These are phyloP conservation scores for Chalciporus piperatus DNA, from an alignment of 768 basidiomycete genomes.

Conservation along the genomic window DNA sequence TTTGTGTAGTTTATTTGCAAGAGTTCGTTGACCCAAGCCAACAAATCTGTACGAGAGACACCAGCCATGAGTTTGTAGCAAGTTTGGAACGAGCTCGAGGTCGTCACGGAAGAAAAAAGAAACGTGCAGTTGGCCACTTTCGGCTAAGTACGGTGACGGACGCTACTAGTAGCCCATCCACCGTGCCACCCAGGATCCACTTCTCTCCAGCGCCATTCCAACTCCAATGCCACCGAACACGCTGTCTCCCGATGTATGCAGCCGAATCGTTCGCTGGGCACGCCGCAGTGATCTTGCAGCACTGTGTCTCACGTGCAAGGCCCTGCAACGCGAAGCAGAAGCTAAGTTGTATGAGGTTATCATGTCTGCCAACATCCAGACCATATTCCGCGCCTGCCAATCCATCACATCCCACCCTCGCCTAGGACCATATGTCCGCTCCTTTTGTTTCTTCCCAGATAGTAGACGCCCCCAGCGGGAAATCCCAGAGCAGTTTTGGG, in stretches of 20 bases:
- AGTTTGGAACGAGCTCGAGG: slow-evolving; percentile 6
- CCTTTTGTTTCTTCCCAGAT: slow-evolving; percentile 42
- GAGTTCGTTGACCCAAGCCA: slow-evolving; percentile 93
- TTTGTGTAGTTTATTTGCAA: slow-evolving; percentile 90
- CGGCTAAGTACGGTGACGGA: too few species aligned
- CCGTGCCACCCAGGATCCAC: too few species aligned
- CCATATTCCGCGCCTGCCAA: slow-evolving; percentile 37
- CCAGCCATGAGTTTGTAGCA: slow-evolving; percentile 48
- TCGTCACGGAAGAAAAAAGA: slow-evolving; percentile 8
- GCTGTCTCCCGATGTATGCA: slow-evolving; percentile 44
- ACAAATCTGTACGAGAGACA: slow-evolving; percentile 76
- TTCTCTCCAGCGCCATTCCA: background rate
- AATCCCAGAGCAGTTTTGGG: slow-evolving; percentile 42
- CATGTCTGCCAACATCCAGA: slow-evolving; percentile 36
- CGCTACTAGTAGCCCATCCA: too few species aligned
- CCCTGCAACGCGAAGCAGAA: slow-evolving; percentile 49
- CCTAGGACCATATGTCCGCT: slow-evolving; percentile 41
- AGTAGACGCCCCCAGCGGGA: slow-evolving; percentile 23
- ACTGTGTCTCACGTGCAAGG: slow-evolving; percentile 45
- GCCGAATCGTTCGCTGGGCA: slow-evolving; percentile 38
- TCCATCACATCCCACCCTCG: slow-evolving; percentile 35
- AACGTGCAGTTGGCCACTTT: slow-evolving; percentile 5
- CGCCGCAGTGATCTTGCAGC: slow-evolving; percentile 37
- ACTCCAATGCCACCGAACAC: slow-evolving; percentile 15
- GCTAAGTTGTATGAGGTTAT: slow-evolving; percentile 42